These are phyloP conservation scores for Quercus variabilis DNA, from an alignment of 306 rosid genomes.

Conservation along the genomic window DNA sequence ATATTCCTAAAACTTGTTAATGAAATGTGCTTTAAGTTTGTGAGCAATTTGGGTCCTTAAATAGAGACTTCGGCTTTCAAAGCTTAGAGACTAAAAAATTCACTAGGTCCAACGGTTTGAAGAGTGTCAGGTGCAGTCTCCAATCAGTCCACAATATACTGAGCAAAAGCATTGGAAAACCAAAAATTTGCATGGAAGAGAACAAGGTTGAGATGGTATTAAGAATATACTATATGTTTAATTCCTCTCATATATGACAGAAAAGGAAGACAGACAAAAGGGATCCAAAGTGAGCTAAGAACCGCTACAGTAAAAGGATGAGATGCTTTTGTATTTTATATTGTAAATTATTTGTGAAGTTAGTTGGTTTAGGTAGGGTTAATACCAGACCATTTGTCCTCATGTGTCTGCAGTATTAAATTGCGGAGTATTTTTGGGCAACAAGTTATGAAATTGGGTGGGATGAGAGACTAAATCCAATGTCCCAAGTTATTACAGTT, in stretches of 20 bases:
- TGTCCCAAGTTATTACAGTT: neutral
- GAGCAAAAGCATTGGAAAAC: slow-evolving; percentile 37
- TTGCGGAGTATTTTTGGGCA: slow-evolving; percentile 8
- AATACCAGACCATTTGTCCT: slow-evolving; percentile 49
- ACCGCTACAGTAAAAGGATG: slow-evolving; percentile 42
- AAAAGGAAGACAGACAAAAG: slow-evolving; percentile 42
- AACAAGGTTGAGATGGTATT: slow-evolving; percentile 8
- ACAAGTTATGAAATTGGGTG: neutral
- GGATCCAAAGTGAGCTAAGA: slow-evolving; percentile 53
- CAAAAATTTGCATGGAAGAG: slow-evolving; percentile 24
- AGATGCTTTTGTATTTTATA: slow-evolving; percentile 23
- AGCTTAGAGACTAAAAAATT: slow-evolving; percentile 3
- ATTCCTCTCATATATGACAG: slow-evolving; percentile 9
- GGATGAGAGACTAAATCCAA: neutral
- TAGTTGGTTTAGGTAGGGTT: slow-evolving; percentile 64
- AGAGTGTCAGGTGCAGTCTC: slow-evolving; percentile 22
- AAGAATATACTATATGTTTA: neutral
- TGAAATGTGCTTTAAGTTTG: too few species aligned
- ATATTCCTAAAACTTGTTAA: too few species aligned
- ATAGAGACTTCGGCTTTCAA: neutral
- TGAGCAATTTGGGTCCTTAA: too few species aligned
- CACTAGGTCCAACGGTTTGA: neutral
- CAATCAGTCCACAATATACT: slow-evolving; percentile 22
- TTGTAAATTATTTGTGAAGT: slow-evolving; percentile 19
- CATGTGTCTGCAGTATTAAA: slow-evolving; percentile 18